phyloP scores from a whole-genome alignment of 1,284 basidiomycete species.

The Tilletia setariae region DNA sequence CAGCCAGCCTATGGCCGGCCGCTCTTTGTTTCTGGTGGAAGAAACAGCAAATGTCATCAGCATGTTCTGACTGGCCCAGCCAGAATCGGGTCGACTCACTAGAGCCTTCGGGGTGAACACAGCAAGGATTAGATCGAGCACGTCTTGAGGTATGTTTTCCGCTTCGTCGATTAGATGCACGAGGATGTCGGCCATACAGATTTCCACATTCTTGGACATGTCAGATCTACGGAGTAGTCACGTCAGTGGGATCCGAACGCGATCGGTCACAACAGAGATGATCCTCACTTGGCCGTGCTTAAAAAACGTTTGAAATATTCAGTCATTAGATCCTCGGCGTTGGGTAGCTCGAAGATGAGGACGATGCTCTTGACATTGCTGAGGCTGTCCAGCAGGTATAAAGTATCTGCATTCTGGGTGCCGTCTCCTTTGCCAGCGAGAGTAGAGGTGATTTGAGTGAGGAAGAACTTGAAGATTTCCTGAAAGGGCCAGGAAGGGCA shows the following conservation, averaged over 20 bases:
- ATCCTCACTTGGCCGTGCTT: constrained; percentile 64
- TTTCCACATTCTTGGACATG: constrained; percentile 74
- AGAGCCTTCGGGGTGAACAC: constrained; percentile 76
- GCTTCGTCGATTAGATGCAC: constrained; percentile 84
- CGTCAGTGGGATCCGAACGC: no score
- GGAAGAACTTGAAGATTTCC: constrained; percentile 62
- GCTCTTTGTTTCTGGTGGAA: constrained; percentile 58
- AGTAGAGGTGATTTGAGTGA: constrained; percentile 39
- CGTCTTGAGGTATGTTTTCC: constrained; percentile 68
- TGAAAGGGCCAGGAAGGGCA: constrained; percentile 18
- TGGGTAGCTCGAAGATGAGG: constrained; percentile 83
- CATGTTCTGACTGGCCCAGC: constrained; percentile 19
- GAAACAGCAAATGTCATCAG: constrained; percentile 57
- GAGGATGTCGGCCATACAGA: constrained; percentile 83
- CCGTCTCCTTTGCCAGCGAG: constrained; percentile 20
- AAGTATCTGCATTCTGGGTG: constrained; percentile 37
- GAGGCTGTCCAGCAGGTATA: constrained; percentile 83
- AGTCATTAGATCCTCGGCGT: constrained; percentile 77
- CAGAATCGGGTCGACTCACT: background rate
- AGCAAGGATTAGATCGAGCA: constrained; percentile 75
- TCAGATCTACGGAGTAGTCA: constrained; percentile 25
- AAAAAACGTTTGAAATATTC: constrained; percentile 82
- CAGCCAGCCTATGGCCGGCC: constrained; percentile 75
- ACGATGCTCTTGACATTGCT: constrained; percentile 92
- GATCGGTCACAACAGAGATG: background rate